phyloP scores from a whole-genome alignment of 1,284 basidiomycete genomes.

The Cryptococcus sp. region DNA sequence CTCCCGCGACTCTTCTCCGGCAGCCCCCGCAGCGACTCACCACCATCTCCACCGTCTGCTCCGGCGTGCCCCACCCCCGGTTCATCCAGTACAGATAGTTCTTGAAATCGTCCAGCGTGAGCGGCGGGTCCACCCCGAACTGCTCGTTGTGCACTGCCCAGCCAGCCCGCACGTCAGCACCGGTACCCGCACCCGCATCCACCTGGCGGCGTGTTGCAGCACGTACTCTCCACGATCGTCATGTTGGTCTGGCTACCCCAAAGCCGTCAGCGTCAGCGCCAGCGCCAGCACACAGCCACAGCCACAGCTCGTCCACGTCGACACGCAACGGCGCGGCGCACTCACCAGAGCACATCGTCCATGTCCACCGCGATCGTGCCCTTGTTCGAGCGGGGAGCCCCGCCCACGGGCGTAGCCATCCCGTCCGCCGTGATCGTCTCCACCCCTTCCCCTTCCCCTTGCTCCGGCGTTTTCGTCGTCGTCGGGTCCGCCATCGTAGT shows the following conservation, averaged over 20 bases:
- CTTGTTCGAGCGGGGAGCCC: conserved; percentile 20
- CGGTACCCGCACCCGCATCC: conserved; percentile 1
- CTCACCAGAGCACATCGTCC: conserved; percentile 66
- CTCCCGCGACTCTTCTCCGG: too few species aligned
- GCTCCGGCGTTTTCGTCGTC: too few species aligned
- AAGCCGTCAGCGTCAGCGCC: too few species aligned
- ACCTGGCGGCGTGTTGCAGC: too few species aligned
- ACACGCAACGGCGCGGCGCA: background rate
- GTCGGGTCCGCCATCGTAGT: background rate
- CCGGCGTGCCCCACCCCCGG: conserved; percentile 67
- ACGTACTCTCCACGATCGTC: conserved; percentile 63
- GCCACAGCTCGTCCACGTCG: too few species aligned
- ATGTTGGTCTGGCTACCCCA: conserved; percentile 60
- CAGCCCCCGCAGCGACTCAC: too few species aligned
- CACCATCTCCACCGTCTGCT: conserved; percentile 45
- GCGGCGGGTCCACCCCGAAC: conserved; percentile 56
- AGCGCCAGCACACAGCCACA: background rate
- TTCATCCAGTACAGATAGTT: conserved; percentile 61
- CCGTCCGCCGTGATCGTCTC: conserved; percentile 14
- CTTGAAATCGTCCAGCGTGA: conserved; percentile 60
- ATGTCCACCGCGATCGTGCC: conserved; percentile 65
- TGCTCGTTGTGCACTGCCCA: conserved; percentile 62
- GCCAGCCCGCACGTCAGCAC: conserved; percentile 3
- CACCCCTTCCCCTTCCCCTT: too few species aligned
- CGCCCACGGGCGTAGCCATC: conserved; percentile 5